These are phyloP conservation scores for Candida morakotiae DNA, from an alignment of 805 yeast species.

Conservation along the genomic window DNA sequence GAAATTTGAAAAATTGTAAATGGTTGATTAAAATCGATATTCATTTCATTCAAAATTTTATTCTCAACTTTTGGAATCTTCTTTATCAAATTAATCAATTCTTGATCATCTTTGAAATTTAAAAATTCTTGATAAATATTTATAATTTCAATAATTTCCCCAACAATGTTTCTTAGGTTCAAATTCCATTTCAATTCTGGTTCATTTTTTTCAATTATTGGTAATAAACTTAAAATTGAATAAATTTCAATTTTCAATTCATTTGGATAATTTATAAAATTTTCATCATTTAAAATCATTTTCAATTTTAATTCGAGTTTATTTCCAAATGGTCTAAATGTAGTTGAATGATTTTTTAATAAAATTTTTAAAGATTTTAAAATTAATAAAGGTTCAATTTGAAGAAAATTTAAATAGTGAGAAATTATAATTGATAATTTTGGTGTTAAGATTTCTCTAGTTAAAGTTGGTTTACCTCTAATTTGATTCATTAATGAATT, in stretches of 20 bases:
- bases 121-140: constrained; percentile 57
- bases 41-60: constrained; percentile 41
- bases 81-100: constrained; percentile 37
- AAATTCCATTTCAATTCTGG: constrained; percentile 44
- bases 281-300: constrained; percentile 25
- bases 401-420: constrained; percentile 42
- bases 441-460: constrained; percentile 82
- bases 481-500: constrained; percentile 43
- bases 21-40: constrained; percentile 58
- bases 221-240: constrained; percentile 52
- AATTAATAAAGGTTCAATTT: constrained; percentile 27
- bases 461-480: constrained; percentile 77
- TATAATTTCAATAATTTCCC: constrained; percentile 53
- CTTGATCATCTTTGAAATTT: constrained; percentile 54
- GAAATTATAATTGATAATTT: constrained; percentile 61
- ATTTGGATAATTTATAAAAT: constrained; percentile 36
- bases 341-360: constrained; percentile 61
- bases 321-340: constrained; percentile 74
- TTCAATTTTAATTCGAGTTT: constrained; percentile 49
- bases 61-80: constrained; percentile 20
- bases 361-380: constrained; percentile 33
- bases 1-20: constrained; percentile 48
- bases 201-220: constrained; percentile 50
- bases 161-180: constrained; percentile 44
- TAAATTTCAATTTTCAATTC: constrained; percentile 40